Base-by-base conservation (phyloP, 805 yeast species). In the Pichia occidentalis region DNA sequence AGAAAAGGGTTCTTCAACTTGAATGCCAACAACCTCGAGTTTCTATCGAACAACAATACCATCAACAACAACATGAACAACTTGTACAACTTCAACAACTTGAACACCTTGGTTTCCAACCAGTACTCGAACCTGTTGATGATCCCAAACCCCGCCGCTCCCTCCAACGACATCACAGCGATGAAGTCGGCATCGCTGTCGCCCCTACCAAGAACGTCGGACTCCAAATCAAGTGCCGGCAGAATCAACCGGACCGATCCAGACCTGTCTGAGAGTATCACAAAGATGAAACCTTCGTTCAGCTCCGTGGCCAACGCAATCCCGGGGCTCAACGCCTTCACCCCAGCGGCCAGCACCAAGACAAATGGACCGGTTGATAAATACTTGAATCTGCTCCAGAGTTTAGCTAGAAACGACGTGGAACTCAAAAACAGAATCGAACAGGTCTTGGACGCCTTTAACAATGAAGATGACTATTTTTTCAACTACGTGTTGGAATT, bases 401-500 rank as follows among this genome's bases (percentile, higher is more conserved):
- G 52, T 14, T 46, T 59, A 20, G 63, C 61, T 6, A 53, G 51
- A 29, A 59, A 59, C 40, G 63, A 59, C 40, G 50, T 51, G 11
- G 63, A 59, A 41, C 37, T 59, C 32, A 54, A 56, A 29, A 34
- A 43, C 16, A 51, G 42, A 20, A 50, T 57, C 24, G 56, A 53
- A 31, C 32, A 34, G 12, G 52, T 59, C 11, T 34, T 59, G 20
- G 45, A 47, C 22, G 53, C 59, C 3, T 59, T 59, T 39, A 57
- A 57, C 29, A 47, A 57, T 12, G 61, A 56, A 29, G 63, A 59
- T 43, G 62, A 57, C 42, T 50, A 43, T 38, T 59, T 59, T 29
- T 57, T 58, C 35, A 49, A 54, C 32, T 59, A 58, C 30, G 63
- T 59, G 3, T 45, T 59, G 11, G 59, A 56, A 38, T 52, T 57